Conservation (phyloP, 352 stramenopile species). For the Achlya hypogyna region DNA sequence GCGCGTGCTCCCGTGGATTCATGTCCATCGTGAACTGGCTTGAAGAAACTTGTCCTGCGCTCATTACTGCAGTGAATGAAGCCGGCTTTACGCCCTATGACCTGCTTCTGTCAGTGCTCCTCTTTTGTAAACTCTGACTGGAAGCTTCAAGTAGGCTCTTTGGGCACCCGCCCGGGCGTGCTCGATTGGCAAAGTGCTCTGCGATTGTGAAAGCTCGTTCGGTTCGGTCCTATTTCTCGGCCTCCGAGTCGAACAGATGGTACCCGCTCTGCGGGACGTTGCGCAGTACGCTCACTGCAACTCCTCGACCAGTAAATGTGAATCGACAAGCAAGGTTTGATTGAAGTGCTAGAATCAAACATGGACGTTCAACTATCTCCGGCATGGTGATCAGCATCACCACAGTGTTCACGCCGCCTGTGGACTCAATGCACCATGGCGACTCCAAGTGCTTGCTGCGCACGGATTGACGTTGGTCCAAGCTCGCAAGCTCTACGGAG, state of each 20-base stretch:
- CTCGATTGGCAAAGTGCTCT: not conserved
- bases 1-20: not conserved
- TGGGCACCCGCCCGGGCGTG: not conserved
- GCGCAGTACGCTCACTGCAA: too few relatives aligned
- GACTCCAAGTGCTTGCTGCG: not conserved
- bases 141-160: not conserved
- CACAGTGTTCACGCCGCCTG: not conserved
- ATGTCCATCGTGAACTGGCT: not conserved
- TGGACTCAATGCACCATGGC: not conserved
- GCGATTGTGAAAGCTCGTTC: not conserved
- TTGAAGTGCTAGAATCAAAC: not conserved
- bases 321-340: not conserved
- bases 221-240: not conserved
- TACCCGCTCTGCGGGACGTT: too few relatives aligned
- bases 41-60: not conserved
- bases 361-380: not conserved
- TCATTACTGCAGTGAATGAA: not conserved
- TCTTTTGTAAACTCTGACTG: not conserved
- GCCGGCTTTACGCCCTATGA: not conserved
- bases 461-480: not conserved
- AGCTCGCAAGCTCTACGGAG: not conserved
- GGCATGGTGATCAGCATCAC: too few relatives aligned
- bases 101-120: not conserved
- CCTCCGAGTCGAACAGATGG: not conserved
- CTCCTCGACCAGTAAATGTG: too few relatives aligned